phyloP scores from a whole-genome alignment of 2,329 filamentous ascomycete genomes.

The Orbilia ellipsospora region DNA sequence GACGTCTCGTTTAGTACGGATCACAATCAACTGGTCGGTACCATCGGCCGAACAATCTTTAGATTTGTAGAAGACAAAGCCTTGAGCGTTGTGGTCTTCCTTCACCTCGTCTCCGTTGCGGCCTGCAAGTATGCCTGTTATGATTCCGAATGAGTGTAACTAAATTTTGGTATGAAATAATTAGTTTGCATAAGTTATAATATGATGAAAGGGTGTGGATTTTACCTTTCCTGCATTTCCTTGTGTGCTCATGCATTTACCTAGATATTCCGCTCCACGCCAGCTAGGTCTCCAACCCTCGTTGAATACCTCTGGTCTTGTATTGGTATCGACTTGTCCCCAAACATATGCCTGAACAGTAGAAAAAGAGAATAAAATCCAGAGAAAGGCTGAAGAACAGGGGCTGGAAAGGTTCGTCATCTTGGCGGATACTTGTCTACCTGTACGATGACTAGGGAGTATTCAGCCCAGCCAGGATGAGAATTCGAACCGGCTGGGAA shows the following conservation, averaged over 20 bases:
- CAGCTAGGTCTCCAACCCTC: slow-evolving; percentile 27
- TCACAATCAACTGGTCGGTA: slow-evolving; percentile 32
- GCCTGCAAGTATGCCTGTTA: slow-evolving; percentile 18
- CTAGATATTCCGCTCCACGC: slow-evolving; percentile 7
- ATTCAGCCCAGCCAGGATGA: too few species aligned
- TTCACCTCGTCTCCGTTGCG: background rate
- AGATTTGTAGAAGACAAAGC: slow-evolving; percentile 34
- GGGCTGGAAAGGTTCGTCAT: background rate
- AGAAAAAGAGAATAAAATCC: slow-evolving; percentile 9
- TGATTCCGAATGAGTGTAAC: slow-evolving; percentile 29
- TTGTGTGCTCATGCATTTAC: slow-evolving; percentile 11
- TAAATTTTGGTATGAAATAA: background rate
- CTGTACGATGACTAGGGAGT: background rate
- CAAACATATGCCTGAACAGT: slow-evolving; percentile 27
- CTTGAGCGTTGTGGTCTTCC: slow-evolving; percentile 8
- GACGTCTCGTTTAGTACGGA: slow-evolving; percentile 12
- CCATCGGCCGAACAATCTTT: background rate
- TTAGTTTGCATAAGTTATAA: background rate
- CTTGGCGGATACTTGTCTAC: background rate
- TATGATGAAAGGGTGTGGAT: background rate
- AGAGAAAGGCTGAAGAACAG: background rate
- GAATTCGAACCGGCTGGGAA: too few species aligned
- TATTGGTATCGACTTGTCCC: slow-evolving; percentile 5
- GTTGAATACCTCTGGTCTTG: background rate
- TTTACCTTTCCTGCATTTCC: background rate